Percentiles rank a stretch among this genome's conserved stretches.
These are phyloP conservation scores for Torrubiella hemipterigena DNA, from an alignment of 2,329 filamentous ascomycete species.

Conservation along the genomic window DNA sequence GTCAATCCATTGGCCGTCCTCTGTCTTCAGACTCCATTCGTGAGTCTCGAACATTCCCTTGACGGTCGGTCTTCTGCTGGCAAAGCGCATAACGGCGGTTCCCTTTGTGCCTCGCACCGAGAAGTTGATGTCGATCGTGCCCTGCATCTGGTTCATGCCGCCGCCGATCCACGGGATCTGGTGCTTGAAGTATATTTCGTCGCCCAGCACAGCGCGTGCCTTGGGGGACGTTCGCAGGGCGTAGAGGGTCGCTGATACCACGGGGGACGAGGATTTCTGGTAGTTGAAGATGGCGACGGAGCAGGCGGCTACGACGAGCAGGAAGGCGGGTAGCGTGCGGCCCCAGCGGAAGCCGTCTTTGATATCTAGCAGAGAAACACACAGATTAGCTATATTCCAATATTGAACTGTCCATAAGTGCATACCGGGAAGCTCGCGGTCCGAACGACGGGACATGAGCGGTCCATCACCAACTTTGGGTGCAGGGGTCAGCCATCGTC, in stretches of 20 bases:
- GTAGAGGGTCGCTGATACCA: conserved; percentile 84
- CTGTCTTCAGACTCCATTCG: conserved; percentile 74
- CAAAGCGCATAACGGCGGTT: conserved; percentile 67
- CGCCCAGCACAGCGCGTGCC: conserved; percentile 69
- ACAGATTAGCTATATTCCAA: conserved; percentile 5
- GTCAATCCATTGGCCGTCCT: conserved; percentile 50
- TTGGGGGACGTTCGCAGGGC: conserved; percentile 68
- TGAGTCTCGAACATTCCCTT: conserved; percentile 68
- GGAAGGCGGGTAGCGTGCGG: conserved; percentile 71
- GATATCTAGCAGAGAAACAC: conserved; percentile 19
- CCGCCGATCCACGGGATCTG: conserved; percentile 76
- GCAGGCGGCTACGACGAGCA: conserved; percentile 55
- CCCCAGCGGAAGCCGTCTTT: conserved; percentile 47
- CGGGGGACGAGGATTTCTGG: conserved; percentile 81
- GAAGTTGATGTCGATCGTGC: conserved; percentile 78
- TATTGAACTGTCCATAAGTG: neutral
- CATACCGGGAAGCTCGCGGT: conserved; percentile 54
- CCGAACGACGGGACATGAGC: conserved; percentile 50
- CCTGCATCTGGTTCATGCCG: conserved; percentile 88
- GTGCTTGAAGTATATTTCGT: conserved; percentile 72
- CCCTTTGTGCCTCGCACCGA: conserved; percentile 68
- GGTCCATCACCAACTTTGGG: conserved; percentile 49
- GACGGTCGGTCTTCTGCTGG: conserved; percentile 52
- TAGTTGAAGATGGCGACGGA: conserved; percentile 96
- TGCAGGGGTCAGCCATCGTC: conserved; percentile 39